These are phyloP conservation scores for Bromus sterilis DNA, from an alignment of 176 grass and related monocot species.

Conservation along the genomic window DNA sequence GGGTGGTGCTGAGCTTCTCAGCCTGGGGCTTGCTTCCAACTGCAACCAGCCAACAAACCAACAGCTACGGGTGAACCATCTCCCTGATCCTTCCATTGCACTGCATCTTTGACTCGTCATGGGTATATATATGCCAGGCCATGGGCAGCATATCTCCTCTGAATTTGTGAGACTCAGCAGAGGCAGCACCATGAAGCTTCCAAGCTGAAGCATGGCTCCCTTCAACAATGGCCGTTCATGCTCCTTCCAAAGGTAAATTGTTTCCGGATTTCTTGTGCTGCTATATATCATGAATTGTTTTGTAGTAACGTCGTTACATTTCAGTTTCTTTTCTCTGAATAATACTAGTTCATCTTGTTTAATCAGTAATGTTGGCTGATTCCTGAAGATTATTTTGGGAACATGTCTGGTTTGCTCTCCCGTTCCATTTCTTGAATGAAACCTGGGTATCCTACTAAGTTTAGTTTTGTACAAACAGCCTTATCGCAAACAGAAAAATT, in stretches of 20 bases:
- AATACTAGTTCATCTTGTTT: not conserved
- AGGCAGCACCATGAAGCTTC: not conserved
- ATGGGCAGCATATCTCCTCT: constrained; percentile 6
- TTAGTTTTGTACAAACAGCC: not conserved
- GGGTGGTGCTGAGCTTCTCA: constrained; percentile 18
- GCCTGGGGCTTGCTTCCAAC: constrained; percentile 33
- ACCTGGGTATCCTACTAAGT: too few relatives aligned
- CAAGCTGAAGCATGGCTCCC: not conserved
- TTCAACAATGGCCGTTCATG: not conserved
- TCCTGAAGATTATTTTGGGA: not conserved
- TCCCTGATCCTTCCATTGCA: constrained; percentile 9
- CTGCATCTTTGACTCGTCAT: constrained; percentile 7
- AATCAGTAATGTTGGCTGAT: not conserved
- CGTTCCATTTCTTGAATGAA: not conserved
- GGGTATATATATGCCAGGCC: constrained; percentile 24
- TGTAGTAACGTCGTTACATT: not conserved
- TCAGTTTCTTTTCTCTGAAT: not conserved
- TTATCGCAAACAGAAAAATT: not conserved
- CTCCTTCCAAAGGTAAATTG: constrained; percentile 16
- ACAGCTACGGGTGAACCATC: constrained; percentile 44
- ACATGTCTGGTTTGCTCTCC: not conserved
- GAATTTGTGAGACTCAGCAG: not conserved
- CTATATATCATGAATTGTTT: not conserved
- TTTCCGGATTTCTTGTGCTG: not conserved
- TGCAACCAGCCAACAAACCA: constrained; percentile 53